Base-by-base conservation (phyloP, 2,329 filamentous ascomycete genomes). In the Gliomastix tumulicola region DNA sequence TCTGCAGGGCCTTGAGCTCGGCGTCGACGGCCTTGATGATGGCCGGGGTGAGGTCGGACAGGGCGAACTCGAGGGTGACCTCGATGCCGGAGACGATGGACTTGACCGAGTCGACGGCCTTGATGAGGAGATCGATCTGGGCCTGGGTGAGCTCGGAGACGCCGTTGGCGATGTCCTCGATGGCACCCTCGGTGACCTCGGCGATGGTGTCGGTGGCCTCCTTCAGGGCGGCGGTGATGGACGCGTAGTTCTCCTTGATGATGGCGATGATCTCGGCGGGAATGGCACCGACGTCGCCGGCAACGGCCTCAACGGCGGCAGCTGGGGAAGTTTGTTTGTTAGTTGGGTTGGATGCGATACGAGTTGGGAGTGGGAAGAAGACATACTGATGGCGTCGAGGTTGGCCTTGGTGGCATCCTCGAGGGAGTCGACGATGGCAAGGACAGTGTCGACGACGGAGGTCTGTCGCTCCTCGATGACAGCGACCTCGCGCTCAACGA, bases 101-200 rank as follows among this genome's bases (percentile, higher is more conserved):
- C n/a, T n/a, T n/a, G 63, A 98, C 92, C 4, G 88, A 96, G n/a
- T n/a, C n/a, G n/a, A n/a, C n/a, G n/a, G n/a, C n/a, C n/a, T n/a
- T n/a, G n/a, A n/a, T n/a, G n/a, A n/a, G n/a, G n/a, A n/a, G n/a
- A n/a, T n/a, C n/a, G n/a, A n/a, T n/a, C n/a, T n/a, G 85, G 59
- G 92, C 76, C 83, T 98, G 98, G 71, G 92, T 92, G 85, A 98
- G 97, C 68, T 92, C 92, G 55, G 92, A 88, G 54, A 92, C 89
- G 59, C 96, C 76, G 82, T 97, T 98, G 76, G 87, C 86, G 65
- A 89, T 94, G 64, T 79, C 79, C 77, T 88, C 88, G 66, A 94
- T 90, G 84, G 97, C 84, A 49, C 92, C 92, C 70, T 92, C 92
- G 53, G 95, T 76, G 44, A 87, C 83, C 72, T 86, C 88, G 62